Percentiles rank a stretch among this genome's conserved stretches.
Evolutionary conservation across 495 filamentous ascomycete species (phyloP).

Genomic region (Corynascus novoguineensis): DNA sequence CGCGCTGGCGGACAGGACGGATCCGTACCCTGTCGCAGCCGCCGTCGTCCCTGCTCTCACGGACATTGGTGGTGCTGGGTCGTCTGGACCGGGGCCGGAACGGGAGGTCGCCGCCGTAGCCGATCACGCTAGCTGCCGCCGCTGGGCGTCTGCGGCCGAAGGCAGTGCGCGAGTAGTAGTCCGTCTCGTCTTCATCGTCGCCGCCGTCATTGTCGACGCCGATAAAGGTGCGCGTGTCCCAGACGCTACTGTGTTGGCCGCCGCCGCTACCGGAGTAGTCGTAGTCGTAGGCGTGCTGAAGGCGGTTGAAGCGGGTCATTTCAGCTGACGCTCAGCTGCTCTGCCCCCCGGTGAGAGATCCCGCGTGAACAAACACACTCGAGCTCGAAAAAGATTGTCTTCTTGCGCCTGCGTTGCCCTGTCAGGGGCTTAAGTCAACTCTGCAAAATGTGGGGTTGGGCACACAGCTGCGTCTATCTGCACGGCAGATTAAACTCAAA

Average conservation of each 20-base stretch:
- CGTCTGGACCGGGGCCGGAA: background rate
- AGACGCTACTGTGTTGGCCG: background rate
- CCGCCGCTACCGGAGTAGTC: slow-evolving; percentile 5
- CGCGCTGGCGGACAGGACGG: background rate
- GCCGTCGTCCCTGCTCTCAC: background rate
- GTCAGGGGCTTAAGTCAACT: slow-evolving; percentile 1
- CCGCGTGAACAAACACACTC: too few species aligned
- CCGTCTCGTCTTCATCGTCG: background rate
- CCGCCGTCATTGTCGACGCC: background rate
- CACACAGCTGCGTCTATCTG: background rate
- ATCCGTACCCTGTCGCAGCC: background rate
- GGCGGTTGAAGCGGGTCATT: slow-evolving; percentile 16
- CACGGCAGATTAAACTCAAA: background rate
- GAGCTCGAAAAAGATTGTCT: too few species aligned
- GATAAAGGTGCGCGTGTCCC: slow-evolving; percentile 1
- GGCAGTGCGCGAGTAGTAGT: background rate
- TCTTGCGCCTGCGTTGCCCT: background rate
- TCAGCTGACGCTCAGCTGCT: background rate
- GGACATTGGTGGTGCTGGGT: background rate
- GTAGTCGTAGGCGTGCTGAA: slow-evolving; percentile 6
- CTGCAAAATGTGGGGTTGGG: background rate
- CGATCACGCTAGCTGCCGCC: slow-evolving; percentile 15
- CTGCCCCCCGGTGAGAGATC: background rate
- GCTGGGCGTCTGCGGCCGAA: background rate
- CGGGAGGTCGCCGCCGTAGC: slow-evolving; percentile 5